A percentile compares a stretch with the other conserved stretches of the same genome.
These are phyloP conservation scores for Cicer judaicum DNA, from an alignment of 306 rosid genomes.

Conservation along the genomic window DNA sequence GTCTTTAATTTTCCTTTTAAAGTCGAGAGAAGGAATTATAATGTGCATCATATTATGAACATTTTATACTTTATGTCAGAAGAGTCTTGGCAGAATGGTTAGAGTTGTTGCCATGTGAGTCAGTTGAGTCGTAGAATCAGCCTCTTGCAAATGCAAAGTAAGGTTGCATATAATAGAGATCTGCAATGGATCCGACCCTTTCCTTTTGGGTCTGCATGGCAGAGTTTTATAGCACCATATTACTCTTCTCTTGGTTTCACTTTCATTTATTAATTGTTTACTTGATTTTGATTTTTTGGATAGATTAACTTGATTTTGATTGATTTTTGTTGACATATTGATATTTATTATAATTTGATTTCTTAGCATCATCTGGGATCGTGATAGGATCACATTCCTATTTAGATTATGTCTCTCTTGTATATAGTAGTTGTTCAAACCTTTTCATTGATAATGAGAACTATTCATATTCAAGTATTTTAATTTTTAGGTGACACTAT, in stretches of 20 bases:
- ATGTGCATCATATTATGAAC: neutral
- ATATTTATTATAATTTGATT: too few species aligned
- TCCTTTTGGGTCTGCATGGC: neutral
- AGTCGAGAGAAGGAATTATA: neutral
- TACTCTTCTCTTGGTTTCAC: constrained; percentile 12
- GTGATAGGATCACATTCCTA: too few species aligned
- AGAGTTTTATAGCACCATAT: neutral
- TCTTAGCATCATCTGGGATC: too few species aligned
- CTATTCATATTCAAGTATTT: too few species aligned
- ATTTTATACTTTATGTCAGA: constrained; percentile 7
- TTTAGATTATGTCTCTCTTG: too few species aligned
- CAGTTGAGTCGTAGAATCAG: neutral
- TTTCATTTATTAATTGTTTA: constrained; percentile 34
- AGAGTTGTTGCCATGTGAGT: constrained; percentile 3
- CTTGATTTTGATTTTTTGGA: constrained; percentile 3
- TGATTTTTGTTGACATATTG: too few species aligned
- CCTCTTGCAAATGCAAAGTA: neutral
- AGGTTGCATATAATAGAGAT: neutral
- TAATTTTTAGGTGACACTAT: too few species aligned
- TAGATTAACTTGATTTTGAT: too few species aligned
- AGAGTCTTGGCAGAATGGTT: constrained; percentile 1
- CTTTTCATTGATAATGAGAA: too few species aligned
- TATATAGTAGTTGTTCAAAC: too few species aligned
- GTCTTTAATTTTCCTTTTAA: constrained; percentile 10
- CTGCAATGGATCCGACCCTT: neutral